A percentile compares a stretch with the other conserved stretches of the same genome.
Evolutionary conservation across 768 basidiomycete species (phyloP).

Genomic region (Boletellus ananas): DNA sequence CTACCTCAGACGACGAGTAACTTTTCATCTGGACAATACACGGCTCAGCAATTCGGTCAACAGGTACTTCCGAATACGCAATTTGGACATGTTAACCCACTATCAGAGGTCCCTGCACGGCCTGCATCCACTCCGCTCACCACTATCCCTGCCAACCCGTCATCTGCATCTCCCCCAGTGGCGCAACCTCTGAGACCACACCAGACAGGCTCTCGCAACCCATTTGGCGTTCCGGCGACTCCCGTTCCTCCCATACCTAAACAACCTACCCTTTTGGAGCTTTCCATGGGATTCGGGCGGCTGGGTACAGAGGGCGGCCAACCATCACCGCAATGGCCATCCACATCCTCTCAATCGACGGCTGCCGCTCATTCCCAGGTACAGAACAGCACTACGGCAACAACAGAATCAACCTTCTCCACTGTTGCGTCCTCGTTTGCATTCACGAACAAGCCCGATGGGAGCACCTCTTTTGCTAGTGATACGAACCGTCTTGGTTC

Average conservation of each 20-base stretch:
- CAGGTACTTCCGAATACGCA: slow-evolving; percentile 2
- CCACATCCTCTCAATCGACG: slow-evolving; percentile 15
- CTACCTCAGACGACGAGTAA: slow-evolving; percentile 9
- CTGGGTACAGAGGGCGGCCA: slow-evolving; percentile 26
- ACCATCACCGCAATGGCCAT: slow-evolving; percentile 20
- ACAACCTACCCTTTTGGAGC: slow-evolving; percentile 76
- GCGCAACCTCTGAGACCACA: slow-evolving; percentile 76
- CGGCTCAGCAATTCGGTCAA: slow-evolving; percentile 5
- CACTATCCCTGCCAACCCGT: slow-evolving; percentile 27
- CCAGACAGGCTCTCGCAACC: slow-evolving; percentile 92
- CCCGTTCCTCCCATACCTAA: slow-evolving; percentile 66
- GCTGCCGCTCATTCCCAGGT: slow-evolving; percentile 28
- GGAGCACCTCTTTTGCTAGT: slow-evolving; percentile 2
- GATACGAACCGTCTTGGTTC: slow-evolving; percentile 15
- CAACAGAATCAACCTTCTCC: slow-evolving; percentile 50
- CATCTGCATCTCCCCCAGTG: slow-evolving; percentile 38
- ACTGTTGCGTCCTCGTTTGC: slow-evolving; percentile 74
- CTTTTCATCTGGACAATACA: slow-evolving; percentile 1
- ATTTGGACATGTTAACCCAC: slow-evolving; percentile 4
- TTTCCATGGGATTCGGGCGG: slow-evolving; percentile 51
- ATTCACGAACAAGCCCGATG: slow-evolving; percentile 35
- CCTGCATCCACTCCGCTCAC: slow-evolving; percentile 74
- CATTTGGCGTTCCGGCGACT: slow-evolving; percentile 76
- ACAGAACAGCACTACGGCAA: slow-evolving; percentile 22
- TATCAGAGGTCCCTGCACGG: slow-evolving; percentile 42